Percentiles rank a stretch among this genome's conserved stretches.
These are phyloP conservation scores for Trichoderma asperelloides DNA, from an alignment of 495 filamentous ascomycete genomes.

Conservation along the genomic window DNA sequence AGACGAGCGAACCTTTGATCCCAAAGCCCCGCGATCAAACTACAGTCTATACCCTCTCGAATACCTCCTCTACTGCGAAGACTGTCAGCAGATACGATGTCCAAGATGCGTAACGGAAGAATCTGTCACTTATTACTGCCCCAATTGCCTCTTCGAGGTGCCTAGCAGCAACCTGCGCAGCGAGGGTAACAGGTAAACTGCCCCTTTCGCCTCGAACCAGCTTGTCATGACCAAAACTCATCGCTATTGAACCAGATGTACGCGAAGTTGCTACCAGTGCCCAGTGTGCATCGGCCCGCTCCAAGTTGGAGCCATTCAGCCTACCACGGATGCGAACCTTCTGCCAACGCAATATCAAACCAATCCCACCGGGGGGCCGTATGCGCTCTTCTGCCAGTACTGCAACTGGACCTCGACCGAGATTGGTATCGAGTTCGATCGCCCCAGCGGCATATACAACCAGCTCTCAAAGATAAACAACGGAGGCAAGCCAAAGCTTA, in stretches of 20 bases:
- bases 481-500: slow-evolving; percentile 33
- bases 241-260: slow-evolving; percentile 53
- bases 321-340: slow-evolving; percentile 34
- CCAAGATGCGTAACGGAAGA: slow-evolving; percentile 87
- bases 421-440: slow-evolving; percentile 84
- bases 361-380: slow-evolving; percentile 46
- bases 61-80: slow-evolving; percentile 88
- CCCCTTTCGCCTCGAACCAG: neutral
- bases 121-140: slow-evolving; percentile 88
- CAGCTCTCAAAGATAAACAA: slow-evolving; percentile 60
- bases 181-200: slow-evolving; percentile 78
- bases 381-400: slow-evolving; percentile 74
- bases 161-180: slow-evolving; percentile 80
- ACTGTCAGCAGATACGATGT: slow-evolving; percentile 92
- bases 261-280: slow-evolving; percentile 90
- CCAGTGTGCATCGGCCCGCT: slow-evolving; percentile 80
- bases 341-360: slow-evolving; percentile 28
- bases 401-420: slow-evolving; percentile 88
- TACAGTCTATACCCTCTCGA: slow-evolving; percentile 91
- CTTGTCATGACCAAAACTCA: slow-evolving; percentile 6
- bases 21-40: slow-evolving; percentile 70
- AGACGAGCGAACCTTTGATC: slow-evolving; percentile 76
- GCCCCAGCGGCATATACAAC: slow-evolving; percentile 70
- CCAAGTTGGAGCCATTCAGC: slow-evolving; percentile 57
- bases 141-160: slow-evolving; percentile 92